Evolutionary conservation across 495 filamentous ascomycete species (phyloP).

Genomic region (Penicillium bialowiezense): DNA sequence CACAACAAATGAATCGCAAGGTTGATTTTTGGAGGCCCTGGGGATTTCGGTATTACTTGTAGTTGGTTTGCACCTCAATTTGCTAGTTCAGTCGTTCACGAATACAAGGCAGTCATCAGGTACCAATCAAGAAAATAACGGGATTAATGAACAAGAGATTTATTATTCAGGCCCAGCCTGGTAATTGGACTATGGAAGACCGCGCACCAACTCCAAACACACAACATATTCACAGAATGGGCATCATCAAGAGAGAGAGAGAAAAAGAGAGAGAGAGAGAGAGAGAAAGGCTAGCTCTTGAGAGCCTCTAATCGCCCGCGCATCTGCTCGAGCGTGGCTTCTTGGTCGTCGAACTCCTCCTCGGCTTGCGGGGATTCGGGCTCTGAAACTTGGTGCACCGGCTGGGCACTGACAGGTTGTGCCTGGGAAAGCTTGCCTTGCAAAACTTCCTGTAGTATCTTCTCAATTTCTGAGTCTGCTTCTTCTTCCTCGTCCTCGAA

Average conservation of each 20-base stretch:
- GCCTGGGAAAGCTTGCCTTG: conserved; percentile 76
- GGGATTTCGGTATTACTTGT: too few species aligned
- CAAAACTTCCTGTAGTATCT: conserved; percentile 84
- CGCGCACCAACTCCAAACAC: conserved; percentile 14
- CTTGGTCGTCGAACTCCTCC: conserved; percentile 78
- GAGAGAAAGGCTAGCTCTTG: conserved; percentile 90
- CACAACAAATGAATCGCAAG: too few species aligned
- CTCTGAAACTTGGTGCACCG: conserved; percentile 51
- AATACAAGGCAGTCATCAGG: too few species aligned
- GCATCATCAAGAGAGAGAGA: too few species aligned
- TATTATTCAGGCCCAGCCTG: conserved; percentile 22
- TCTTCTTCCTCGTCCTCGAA: conserved; percentile 83
- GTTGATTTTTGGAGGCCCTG: too few species aligned
- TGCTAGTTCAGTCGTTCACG: too few species aligned
- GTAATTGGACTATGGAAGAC: conserved; percentile 12
- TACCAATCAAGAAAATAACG: too few species aligned
- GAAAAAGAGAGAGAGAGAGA: too few species aligned
- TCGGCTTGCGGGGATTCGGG: conserved; percentile 21
- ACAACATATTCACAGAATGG: not conserved
- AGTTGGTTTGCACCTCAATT: too few species aligned
- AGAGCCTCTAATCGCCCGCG: conserved; percentile 84
- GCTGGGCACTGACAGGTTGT: conserved; percentile 46
- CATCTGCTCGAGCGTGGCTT: conserved; percentile 91
- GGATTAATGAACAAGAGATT: too few species aligned
- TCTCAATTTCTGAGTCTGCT: conserved; percentile 87